Evolutionary conservation across 192 early-diverging fungal species (phyloP).

Genomic region (Paraglomus brasilianum): DNA sequence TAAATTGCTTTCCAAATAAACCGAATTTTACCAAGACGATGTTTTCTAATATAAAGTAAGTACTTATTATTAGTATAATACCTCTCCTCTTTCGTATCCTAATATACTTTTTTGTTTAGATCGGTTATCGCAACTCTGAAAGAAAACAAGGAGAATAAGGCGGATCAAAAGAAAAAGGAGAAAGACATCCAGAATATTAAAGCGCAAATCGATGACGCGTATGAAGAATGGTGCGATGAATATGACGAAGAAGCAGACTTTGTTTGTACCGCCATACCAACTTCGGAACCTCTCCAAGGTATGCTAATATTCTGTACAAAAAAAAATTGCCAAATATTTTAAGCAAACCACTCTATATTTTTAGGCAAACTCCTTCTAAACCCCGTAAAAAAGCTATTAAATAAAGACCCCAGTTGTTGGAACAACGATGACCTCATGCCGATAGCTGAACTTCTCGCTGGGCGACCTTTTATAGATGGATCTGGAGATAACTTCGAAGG

Average conservation of each 20-base stretch:
- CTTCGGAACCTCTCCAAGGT: neutral
- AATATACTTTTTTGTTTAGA: conserved; percentile 5
- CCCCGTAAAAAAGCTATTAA: conserved; percentile 1
- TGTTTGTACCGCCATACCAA: conserved; percentile 9
- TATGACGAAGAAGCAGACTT: neutral
- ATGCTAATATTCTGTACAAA: conserved; percentile 3
- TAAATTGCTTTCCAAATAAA: too few relatives aligned
- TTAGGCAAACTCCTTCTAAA: conserved; percentile 6
- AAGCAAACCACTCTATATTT: conserved; percentile 2
- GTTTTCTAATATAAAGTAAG: too few relatives aligned
- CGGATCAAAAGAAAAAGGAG: neutral
- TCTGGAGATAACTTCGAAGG: neutral
- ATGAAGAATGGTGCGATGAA: conserved; percentile 1
- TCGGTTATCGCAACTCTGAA: neutral
- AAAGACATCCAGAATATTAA: neutral
- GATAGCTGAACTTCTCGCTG: neutral
- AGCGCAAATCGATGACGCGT: neutral
- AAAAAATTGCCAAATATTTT: neutral
- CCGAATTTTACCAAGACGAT: too few relatives aligned
- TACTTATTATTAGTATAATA: too few relatives aligned
- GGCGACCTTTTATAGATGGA: conserved; percentile 5
- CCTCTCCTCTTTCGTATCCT: conserved; percentile 12
- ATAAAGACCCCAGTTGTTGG: neutral
- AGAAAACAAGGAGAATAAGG: neutral
- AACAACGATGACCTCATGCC: conserved; percentile 8